phyloP scores from a whole-genome alignment of 2,329 filamentous ascomycete species.

The Cladosporium cucumerinum region DNA sequence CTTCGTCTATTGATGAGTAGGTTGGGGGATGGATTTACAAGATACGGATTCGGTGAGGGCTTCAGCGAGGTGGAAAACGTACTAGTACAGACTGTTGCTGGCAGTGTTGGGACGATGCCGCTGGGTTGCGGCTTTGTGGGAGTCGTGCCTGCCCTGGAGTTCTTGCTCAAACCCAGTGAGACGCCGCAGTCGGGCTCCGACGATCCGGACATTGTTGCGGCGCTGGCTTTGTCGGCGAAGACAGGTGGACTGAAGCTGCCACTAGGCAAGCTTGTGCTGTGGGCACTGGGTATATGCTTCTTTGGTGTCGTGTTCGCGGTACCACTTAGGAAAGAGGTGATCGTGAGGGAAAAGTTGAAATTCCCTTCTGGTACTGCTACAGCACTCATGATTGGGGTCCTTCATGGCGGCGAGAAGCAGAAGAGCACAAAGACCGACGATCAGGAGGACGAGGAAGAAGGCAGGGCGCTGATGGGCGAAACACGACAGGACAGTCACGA shows the following conservation, averaged over 20 bases:
- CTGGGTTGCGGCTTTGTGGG: conserved; percentile 93
- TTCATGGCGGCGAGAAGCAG: conserved; percentile 62
- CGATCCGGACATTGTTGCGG: conserved; percentile 24
- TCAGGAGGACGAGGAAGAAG: conserved; percentile 29
- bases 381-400: conserved; percentile 83
- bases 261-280: conserved; percentile 75
- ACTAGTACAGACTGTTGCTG: conserved; percentile 90
- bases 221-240: conserved; percentile 20
- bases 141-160: conserved; percentile 89
- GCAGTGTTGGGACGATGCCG: conserved; percentile 94
- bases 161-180: conserved; percentile 73
- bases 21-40: conserved; percentile 25
- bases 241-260: conserved; percentile 36
- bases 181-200: conserved; percentile 26
- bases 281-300: conserved; percentile 90
- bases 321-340: conserved; percentile 83
- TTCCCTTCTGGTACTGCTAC: conserved; percentile 97
- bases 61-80: conserved; percentile 97
- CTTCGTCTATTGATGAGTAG: conserved; percentile 68
- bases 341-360: conserved; percentile 85
- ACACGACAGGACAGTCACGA: neutral
- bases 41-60: conserved; percentile 45
- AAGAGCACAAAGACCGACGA: conserved; percentile 24
- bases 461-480: conserved; percentile 34
- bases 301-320: conserved; percentile 98